Evolutionary conservation across 306 rosid genomes (phyloP), one percentile per base, ranked within the genome.

Genomic region (Luffa acutangula): DNA sequence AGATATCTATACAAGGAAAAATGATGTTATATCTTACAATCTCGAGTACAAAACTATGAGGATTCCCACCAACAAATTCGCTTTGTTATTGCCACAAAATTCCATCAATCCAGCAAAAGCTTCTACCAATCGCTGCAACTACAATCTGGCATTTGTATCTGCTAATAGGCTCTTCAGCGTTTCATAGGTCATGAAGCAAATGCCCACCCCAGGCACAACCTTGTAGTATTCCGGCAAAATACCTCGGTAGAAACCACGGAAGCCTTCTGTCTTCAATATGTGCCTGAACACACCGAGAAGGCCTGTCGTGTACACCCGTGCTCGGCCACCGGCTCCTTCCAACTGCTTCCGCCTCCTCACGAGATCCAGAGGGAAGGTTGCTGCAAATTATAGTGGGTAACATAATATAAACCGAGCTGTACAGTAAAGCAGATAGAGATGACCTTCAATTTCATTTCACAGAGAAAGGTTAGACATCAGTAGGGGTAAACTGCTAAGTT

Each of bases 181-280:
- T 85, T 96, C 99, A 14, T 96, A 96, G 2, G 99, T 93, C 99
- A 96, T 93, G 81, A 96, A 96, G 81, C 98, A 96, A 60, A 96
- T 96, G 42, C 99, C 99, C 43, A 93, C 98, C 42, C 99, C 97
- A 3, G 99, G 97, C 70, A 96, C 96, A 86, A 96, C 99, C 89
- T 96, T 96, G 87, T 90, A 96, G 85, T 96, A 96, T 80, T 96
- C 98, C 1, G 99, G 98, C 81, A 96, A 84, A 78, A 96, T 96
- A 76, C 99, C 99, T 81, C 99, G 77, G 86, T 91, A 93, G n/a
- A 96, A 82, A 84, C 99, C 98, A 6, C 85, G 85, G 75, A 93
- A 10, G 49, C 99, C 98, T 90, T 93, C 98, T 3, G 97, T 87
- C 85, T 49, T 85, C 84, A 85, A 81, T 70, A 96, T 93, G 81